Base-by-base conservation (phyloP, 1,284 basidiomycete species). In the Heterobasidion parviporum region DNA sequence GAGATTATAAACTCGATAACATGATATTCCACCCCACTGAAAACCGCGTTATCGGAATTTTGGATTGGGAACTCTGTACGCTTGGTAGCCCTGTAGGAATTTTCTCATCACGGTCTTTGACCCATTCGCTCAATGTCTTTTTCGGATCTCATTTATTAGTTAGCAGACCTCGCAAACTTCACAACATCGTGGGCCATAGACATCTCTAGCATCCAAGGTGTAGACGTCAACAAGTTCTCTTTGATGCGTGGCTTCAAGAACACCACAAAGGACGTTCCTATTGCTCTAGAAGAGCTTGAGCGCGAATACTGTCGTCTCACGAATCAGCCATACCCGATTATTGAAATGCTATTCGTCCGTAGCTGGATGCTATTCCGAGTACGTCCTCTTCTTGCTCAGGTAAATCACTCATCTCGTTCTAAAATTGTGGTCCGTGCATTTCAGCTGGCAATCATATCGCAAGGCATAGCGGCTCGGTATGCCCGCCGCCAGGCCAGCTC, bases 1-100 rank as follows among this genome's bases (percentile, higher is more conserved):
- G 96, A 20, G 95, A 98, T 70, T 98, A 93, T 69, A 99, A 99
- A 72, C 79, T 97, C 20, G 95, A 99, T 70, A 99, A 98, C 68
- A 70, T 98, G 62, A 82, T 98, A 59, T 98, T 94, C 72, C 94
- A 98, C 66, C 89, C 91, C 0, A 94, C 87, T 2, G 87, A 97
- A 71, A 92, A 94, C 57, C 76, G 83, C 49, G 94, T 98, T 1
- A 94, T 98, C 63, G 95, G 92, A 2, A 93, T 98, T 47, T 73
- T 98, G 51, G 95, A 98, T 68, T 98, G 95, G 95, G 95, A 98
- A 67, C 74, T 98, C 43, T 95, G 92, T 64, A 98, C 96, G 1
- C 78, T 97, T 15, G 93, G 93, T 8, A 92, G 87, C 64, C 88
- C 89, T 35, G 85, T 91, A 65, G 47, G 79, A 70, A 32, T 50